These are phyloP conservation scores for Calonectria ilicicola DNA, from an alignment of 2,329 filamentous ascomycete species.

Conservation along the genomic window DNA sequence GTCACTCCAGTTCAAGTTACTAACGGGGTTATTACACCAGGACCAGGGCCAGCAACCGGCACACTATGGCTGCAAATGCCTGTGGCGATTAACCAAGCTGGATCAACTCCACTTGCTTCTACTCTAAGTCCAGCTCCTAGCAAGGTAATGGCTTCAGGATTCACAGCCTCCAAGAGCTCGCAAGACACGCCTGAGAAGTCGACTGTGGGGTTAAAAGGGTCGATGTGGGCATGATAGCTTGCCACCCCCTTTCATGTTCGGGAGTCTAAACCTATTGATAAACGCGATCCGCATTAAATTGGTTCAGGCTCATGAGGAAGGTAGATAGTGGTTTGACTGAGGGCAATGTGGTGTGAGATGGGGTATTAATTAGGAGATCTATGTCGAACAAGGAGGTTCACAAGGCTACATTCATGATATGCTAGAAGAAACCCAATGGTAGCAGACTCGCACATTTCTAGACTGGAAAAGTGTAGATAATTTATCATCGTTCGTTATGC, in stretches of 20 bases:
- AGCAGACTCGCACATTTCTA: background rate
- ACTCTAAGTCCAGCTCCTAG: background rate
- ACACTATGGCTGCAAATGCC: conserved; percentile 27
- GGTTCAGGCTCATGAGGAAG: background rate
- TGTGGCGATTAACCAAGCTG: background rate
- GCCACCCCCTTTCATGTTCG: too few species aligned
- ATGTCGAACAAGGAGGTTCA: background rate
- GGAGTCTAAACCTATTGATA: too few species aligned
- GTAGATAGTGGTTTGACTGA: background rate
- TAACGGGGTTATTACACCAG: conserved; percentile 27
- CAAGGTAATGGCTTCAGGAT: background rate
- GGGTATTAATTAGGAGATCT: background rate
- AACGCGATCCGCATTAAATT: background rate
- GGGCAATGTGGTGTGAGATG: background rate
- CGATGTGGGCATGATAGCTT: conserved; percentile 36
- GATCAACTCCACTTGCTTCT: background rate
- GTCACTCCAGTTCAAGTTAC: conserved; percentile 32
- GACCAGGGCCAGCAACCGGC: conserved; percentile 30
- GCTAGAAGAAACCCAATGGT: background rate
- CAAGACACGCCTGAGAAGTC: conserved; percentile 14
- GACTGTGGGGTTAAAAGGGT: conserved; percentile 30
- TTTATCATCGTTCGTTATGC: too few species aligned
- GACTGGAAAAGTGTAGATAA: background rate
- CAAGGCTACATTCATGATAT: background rate
- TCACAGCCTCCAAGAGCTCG: background rate